A percentile compares a stretch with the other conserved stretches of the same genome.
phyloP scores from a whole-genome alignment of 257 asterid genomes.

The Ocimum tenuiflorum region DNA sequence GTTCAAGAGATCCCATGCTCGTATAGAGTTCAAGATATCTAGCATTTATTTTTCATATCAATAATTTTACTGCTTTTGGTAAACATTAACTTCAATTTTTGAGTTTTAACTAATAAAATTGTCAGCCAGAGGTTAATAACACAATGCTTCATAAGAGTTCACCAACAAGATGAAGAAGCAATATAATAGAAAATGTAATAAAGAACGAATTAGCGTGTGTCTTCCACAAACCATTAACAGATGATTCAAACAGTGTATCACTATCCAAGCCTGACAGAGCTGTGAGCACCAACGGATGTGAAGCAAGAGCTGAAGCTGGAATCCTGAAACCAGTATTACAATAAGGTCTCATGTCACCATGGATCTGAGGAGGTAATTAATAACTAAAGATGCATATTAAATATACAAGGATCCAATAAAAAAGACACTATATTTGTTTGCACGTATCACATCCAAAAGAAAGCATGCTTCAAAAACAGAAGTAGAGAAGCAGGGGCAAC shows the following conservation, averaged over 20 bases:
- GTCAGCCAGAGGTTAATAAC: background rate
- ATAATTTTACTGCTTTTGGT: background rate
- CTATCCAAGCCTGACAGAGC: constrained; percentile 87
- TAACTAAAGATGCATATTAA: constrained; percentile 9
- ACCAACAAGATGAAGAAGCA: constrained; percentile 2
- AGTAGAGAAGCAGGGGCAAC: background rate
- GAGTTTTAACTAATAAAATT: background rate
- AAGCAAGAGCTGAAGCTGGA: constrained; percentile 78
- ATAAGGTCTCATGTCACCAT: constrained; percentile 16
- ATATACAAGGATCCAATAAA: constrained; percentile 1
- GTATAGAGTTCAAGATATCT: background rate
- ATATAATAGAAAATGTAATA: background rate
- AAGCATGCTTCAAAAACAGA: constrained; percentile 1
- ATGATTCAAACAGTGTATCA: constrained; percentile 76
- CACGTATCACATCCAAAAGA: constrained; percentile 9
- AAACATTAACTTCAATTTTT: background rate
- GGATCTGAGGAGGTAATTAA: constrained; percentile 12
- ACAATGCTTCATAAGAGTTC: constrained; percentile 15
- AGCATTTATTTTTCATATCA: background rate
- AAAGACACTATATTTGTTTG: constrained; percentile 9
- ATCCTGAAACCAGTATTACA: constrained; percentile 56
- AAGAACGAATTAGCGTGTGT: constrained; percentile 15
- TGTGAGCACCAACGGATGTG: constrained; percentile 79
- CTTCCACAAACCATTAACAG: constrained; percentile 71
- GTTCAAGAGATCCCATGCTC: background rate